Evolutionary conservation across 306 rosid genomes (phyloP), one percentile per base, ranked within the genome.

Genomic region (Herpetospermum pedunculosum): DNA sequence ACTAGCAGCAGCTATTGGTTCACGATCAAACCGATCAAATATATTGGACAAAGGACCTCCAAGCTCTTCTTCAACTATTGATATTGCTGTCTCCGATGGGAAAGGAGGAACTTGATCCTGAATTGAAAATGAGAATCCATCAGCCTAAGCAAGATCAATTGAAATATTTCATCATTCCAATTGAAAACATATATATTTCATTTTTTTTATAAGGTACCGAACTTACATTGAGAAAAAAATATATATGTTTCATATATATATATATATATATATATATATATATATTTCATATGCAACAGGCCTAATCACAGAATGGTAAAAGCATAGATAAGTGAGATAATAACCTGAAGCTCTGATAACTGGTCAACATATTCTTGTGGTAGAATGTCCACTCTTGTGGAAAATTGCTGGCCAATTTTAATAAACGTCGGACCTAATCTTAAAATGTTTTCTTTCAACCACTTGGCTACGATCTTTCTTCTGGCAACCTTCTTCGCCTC

Each of bases 51-150:
- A 4, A 43, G 97, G 90, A 80, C 85, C 84, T 81, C 97, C 96
- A 75, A 94, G 96, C 88, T 94, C 99, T 82, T 94, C 96, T 81
- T 91, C 90, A 43, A 94, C 83, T 62, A 88, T 91, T 25, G 88
- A 84, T 69, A 89, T 55, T 70, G 99, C 96, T 47, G 96, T 85
- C 75, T 91, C 91, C 5, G 99, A 94, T 50, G 99, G 92, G 79
- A 94, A 94, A 78, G 97, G 99, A 73, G 99, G 97, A 81, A 91
- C 99, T 91, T 94, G 99, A 87, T 94, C 99, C 99, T 94, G 83
- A 80, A 87, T 59, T 29, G 75, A 74, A 83, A 76, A 30, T 46
- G 44, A 15, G 46, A 64, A 53, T 32, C 49, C 64, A 77, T 84
- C 83, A 63, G 78, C 47, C 65, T 47, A 25, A 55, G 63, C 59